Base-by-base conservation (phyloP, 805 yeast genomes). In the Peterozyma xylosa region DNA sequence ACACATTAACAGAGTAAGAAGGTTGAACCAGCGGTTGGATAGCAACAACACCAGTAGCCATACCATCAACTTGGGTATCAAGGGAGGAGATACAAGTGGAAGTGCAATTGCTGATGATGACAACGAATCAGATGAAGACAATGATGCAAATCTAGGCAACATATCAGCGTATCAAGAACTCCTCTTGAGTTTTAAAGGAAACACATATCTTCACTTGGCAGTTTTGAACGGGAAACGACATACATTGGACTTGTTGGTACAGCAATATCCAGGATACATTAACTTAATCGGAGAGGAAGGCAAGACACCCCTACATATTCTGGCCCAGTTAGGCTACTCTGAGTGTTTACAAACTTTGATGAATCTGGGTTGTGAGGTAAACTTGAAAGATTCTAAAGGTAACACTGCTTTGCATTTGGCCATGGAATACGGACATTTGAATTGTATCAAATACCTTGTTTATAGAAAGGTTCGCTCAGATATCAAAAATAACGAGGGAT, bases 371-470 rank as follows among this genome's bases (percentile, higher is more conserved):
- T 95, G 95, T 2, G 83, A 86, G 53, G 69, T 88, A 38, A 80
- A 84, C 51, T 58, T 78, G 4, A 80, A 78, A 43, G 96, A 93
- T 57, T 64, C 68, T 9, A 74, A 75, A 13, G 95, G 93, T 1
- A 86, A 88, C 55, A 81, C 95, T 2, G 87, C 96, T 0, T 64
- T 91, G 36, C 98, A 91, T 61, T 67, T 84, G 42, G 95, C 96
- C 0, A 73, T 86, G 51, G 82, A 83, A 44, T 76, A 71, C 52
- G 91, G 90, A 5, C 74, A 77, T 47, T 53, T 74, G 13, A 74
- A 74, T 39, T 79, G 86, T 38, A 60, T 79, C 48, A 69, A 74
- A 42, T 56, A 81, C 32, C 60, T 85, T 37, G 59, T 82, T 0
- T 66, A 64, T 14, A 66, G 75, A 30, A 68, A 71, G 16, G 75